These are phyloP conservation scores for Dipteronia sinensis DNA, from an alignment of 345 rosid species.

Conservation along the genomic window DNA sequence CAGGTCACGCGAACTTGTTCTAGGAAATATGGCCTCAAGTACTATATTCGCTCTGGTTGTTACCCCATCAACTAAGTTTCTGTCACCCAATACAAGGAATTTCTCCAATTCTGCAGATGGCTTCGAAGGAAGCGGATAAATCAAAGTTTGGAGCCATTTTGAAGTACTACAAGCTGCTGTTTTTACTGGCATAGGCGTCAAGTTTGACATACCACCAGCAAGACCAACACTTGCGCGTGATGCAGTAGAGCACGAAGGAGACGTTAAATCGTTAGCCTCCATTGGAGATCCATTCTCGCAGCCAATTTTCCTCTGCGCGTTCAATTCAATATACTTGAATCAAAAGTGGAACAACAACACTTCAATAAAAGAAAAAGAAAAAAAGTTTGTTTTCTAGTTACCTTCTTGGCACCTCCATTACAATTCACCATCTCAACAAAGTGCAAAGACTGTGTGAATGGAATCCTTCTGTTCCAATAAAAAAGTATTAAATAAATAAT, in stretches of 20 bases:
- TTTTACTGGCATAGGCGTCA: constrained; percentile 72
- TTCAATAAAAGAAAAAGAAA: neutral
- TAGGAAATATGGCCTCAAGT: constrained; percentile 85
- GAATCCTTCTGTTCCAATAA: neutral
- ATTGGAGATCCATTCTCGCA: constrained; percentile 59
- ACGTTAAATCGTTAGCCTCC: constrained; percentile 62
- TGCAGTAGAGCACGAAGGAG: constrained; percentile 74
- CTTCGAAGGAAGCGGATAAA: constrained; percentile 76
- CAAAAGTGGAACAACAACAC: neutral
- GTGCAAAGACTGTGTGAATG: neutral
- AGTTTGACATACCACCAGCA: constrained; percentile 42
- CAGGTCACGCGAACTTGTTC: constrained; percentile 54
- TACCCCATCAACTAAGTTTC: constrained; percentile 69
- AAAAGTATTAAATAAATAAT: too few relatives aligned
- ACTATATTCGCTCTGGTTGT: constrained; percentile 74
- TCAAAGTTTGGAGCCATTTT: constrained; percentile 80
- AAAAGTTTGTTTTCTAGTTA: neutral
- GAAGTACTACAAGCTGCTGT: constrained; percentile 86
- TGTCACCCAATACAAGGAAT: constrained; percentile 64
- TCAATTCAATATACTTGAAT: neutral
- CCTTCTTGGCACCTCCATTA: neutral
- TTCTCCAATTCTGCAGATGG: constrained; percentile 72
- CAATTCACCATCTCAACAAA: constrained; percentile 4
- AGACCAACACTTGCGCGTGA: constrained; percentile 54
- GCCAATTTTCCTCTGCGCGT: constrained; percentile 59